phyloP scores from a whole-genome alignment of 208 protist genomes.

The Crithidia fasciculata region DNA sequence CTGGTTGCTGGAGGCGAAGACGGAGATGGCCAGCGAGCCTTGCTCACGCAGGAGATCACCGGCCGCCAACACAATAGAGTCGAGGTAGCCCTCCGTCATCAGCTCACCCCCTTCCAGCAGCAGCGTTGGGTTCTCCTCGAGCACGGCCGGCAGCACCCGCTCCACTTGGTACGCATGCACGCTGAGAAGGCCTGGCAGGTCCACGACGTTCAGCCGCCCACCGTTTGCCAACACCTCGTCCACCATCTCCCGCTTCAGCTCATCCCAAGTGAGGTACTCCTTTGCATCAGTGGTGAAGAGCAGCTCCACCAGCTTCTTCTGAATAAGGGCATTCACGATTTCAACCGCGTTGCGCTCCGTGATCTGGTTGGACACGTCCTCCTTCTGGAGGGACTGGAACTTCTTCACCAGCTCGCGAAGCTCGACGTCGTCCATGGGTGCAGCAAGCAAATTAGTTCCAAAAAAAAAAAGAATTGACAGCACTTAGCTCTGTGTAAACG shows the following conservation, averaged over 20 bases:
- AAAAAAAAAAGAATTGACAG: slow-evolving; percentile 1
- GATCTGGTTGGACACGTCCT: slow-evolving; percentile 71
- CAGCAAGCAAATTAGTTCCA: background rate
- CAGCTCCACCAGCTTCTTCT: slow-evolving; percentile 73
- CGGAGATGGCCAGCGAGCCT: slow-evolving; percentile 61
- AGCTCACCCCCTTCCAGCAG: slow-evolving; percentile 67
- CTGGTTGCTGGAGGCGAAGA: slow-evolving; percentile 65
- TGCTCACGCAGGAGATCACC: slow-evolving; percentile 63
- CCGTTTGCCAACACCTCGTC: slow-evolving; percentile 77
- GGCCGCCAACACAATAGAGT: slow-evolving; percentile 51
- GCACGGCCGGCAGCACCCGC: slow-evolving; percentile 65
- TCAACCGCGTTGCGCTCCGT: slow-evolving; percentile 84
- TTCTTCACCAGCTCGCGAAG: slow-evolving; percentile 66
- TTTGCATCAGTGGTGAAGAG: slow-evolving; percentile 84
- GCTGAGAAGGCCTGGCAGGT: slow-evolving; percentile 72
- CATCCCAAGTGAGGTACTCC: slow-evolving; percentile 86
- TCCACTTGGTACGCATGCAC: slow-evolving; percentile 74
- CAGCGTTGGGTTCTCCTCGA: slow-evolving; percentile 54
- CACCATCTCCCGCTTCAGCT: slow-evolving; percentile 75
- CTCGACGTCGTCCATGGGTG: slow-evolving; percentile 50
- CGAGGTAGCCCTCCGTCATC: slow-evolving; percentile 72
- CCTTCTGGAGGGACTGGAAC: slow-evolving; percentile 74
- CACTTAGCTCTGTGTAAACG: no score
- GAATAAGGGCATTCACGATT: slow-evolving; percentile 74
- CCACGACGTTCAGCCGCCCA: slow-evolving; percentile 77